Percentiles rank a stretch among this genome's conserved stretches.
Conservation (phyloP, 169 alveolate genomes). For the Theileria orientalis region DNA sequence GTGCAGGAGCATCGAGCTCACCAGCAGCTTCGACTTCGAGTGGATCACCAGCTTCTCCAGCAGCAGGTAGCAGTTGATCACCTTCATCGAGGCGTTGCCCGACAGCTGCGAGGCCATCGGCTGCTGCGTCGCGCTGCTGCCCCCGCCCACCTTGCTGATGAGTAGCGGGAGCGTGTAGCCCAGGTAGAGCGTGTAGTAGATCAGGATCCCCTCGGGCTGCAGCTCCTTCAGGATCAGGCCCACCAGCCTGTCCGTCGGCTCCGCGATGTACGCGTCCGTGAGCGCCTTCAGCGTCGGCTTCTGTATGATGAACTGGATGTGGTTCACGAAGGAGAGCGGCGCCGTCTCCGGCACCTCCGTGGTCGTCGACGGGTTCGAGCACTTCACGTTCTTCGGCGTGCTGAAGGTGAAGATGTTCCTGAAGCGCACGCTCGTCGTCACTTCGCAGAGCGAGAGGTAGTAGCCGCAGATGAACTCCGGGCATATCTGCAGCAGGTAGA, state of each 20-base stretch:
- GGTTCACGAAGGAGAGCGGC: constrained; percentile 78
- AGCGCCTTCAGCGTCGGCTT: constrained; percentile 45
- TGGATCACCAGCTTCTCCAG: constrained; percentile 75
- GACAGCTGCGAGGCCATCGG: neutral
- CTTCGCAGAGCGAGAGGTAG: constrained; percentile 88
- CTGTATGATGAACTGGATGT: constrained; percentile 45
- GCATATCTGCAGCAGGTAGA: constrained; percentile 89
- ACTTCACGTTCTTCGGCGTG: constrained; percentile 88
- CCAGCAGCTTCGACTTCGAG: constrained; percentile 85
- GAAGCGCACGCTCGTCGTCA: constrained; percentile 89
- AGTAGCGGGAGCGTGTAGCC: constrained; percentile 65
- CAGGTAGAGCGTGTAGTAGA: constrained; percentile 69
- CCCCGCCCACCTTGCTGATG: constrained; percentile 29
- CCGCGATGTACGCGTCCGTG: constrained; percentile 51
- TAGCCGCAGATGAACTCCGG: constrained; percentile 96
- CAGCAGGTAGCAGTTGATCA: constrained; percentile 66
- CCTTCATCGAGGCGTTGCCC: constrained; percentile 58
- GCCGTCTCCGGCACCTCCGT: constrained; percentile 86
- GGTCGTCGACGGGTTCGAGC: constrained; percentile 90
- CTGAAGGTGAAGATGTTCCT: constrained; percentile 94
- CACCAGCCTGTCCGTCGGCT: constrained; percentile 40
- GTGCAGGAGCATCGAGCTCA: constrained; percentile 90
- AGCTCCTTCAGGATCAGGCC: constrained; percentile 53
- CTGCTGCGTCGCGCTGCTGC: constrained; percentile 12
- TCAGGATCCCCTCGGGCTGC: constrained; percentile 30